Base-by-base conservation (phyloP, 2,329 filamentous ascomycete species). In the Nigrospora sphaerica region DNA sequence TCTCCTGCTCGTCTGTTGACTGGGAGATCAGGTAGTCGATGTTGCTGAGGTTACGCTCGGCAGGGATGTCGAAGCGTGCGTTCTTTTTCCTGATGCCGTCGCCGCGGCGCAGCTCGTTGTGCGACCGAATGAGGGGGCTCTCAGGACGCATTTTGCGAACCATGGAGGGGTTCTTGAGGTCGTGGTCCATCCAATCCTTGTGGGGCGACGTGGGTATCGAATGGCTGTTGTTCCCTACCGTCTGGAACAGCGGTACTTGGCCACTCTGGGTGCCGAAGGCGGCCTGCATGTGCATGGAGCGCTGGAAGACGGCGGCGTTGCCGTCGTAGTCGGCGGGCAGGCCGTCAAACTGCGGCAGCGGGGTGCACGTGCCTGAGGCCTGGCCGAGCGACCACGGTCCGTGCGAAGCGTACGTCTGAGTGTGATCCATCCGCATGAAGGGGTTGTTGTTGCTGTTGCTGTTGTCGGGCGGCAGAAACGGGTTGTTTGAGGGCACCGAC, bases 71-170 rank as follows among this genome's bases (percentile, higher is more conserved):
- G 68, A 97, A 96, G 56, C 92, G 86, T 54, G 91, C 90, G 62
- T 97, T 98, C 85, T 97, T 97, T 83, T 98, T 98, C 60, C 93
- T 82, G 67, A 97, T 95, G 51, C 93, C 89, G 57, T 95, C 90
- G 47, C 88, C 83, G 56, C 88, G 80, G 51, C 81, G 77, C 65
- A 88, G 73, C 46, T 91, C 85, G 51, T 90, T 89, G 70, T 87
- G 86, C 57, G 79, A 86, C 62, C 82, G 80, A 66, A 85, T 78
- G 46, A 78, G 74, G 28, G 87, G 81, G 66, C 80, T 91, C 62
- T 79, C 79, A 37, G 81, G 78, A 32, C 70, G 75, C 74, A 86
- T 82, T 57, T 78, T 74, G 68, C 81, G 82, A 50, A 69, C 68
- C 64, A 77, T 69, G 43, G 68, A 47, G 19, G 44, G 64, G 49